Base-by-base conservation (phyloP, 2,329 filamentous ascomycete genomes). In the Tolypocladium sp. region DNA sequence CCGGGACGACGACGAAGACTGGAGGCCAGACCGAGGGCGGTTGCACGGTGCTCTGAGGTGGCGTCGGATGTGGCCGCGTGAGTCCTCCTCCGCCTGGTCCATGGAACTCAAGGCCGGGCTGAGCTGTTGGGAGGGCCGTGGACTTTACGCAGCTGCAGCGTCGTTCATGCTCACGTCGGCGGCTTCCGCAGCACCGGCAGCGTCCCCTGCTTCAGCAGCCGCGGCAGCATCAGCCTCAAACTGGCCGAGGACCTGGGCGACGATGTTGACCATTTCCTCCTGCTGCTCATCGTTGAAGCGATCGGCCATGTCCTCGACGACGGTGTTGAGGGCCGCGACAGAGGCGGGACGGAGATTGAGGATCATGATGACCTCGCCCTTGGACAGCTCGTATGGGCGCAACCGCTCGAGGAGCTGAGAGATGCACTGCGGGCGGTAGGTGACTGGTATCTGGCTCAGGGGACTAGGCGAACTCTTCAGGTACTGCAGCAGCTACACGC, bases 281-380 rank as follows among this genome's bases (percentile, higher is more conserved):
- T 87, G 84, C 70, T 86, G 76, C 53, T 85, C 80, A 25, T 82
- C 79, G 53, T 70, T 76, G 68, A 87, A 86, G 9, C 87, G 80
- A 41, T 78, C 76, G 59, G 82, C 77, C 76, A 87, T 82, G 63
- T 89, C 85, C 70, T 90, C 85, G 40, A 90, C 76, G 56, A 88
- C 77, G 20, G 82, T 82, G 66, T 86, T 86, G 63, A 90, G 75
- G 53, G 81, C 79, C 4, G 81, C 79, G 37, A 79, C 75, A 35
- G 77, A 82, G 27, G 77, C 76, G 0, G 87, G 87, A 13, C 86
- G 79, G 51, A 87, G 73, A 68, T 90, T 89, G 64, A 89, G 70
- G 55, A 89, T 81, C 82, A 88, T 87, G 67, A 89, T 74, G 58
- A 87, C 73, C 71, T 89, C 87, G 58, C 84, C 84, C 75, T 89